Evolutionary conservation across 495 filamentous ascomycete species (phyloP).

Genomic region (Cairneyella variabilis): DNA sequence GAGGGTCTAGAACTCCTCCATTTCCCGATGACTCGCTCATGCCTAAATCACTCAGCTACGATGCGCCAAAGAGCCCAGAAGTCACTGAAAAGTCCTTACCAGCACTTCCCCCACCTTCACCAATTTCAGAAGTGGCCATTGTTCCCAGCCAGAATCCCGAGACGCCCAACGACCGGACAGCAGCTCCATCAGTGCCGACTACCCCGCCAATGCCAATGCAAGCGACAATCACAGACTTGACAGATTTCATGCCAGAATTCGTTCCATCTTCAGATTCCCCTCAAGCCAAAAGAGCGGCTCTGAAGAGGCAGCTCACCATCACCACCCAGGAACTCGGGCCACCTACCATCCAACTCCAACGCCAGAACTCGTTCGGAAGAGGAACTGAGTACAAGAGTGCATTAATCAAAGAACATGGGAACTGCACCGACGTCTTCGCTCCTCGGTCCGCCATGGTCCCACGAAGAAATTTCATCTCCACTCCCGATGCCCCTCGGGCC

Average conservation of each 20-base stretch:
- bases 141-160: no score
- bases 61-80: no score
- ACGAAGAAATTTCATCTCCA: neutral
- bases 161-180: no score
- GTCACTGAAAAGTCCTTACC: no score
- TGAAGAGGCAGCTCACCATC: neutral
- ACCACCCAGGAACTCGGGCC: no score
- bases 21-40: neutral
- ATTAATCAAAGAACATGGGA: neutral
- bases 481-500: no score
- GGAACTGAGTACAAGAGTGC: neutral
- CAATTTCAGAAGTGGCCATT: no score
- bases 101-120: no score
- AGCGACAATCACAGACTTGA: conserved; percentile 4
- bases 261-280: neutral
- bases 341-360: no score
- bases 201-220: conserved; percentile 2
- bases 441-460: neutral
- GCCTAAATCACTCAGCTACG: no score
- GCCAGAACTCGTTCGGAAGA: no score
- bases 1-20: neutral
- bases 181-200: no score
- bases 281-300: neutral
- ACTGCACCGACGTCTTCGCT: neutral
- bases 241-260: conserved; percentile 10